Base-by-base conservation (phyloP, 1,139 yeast genomes). In the Lipomyces yarrowii region DNA sequence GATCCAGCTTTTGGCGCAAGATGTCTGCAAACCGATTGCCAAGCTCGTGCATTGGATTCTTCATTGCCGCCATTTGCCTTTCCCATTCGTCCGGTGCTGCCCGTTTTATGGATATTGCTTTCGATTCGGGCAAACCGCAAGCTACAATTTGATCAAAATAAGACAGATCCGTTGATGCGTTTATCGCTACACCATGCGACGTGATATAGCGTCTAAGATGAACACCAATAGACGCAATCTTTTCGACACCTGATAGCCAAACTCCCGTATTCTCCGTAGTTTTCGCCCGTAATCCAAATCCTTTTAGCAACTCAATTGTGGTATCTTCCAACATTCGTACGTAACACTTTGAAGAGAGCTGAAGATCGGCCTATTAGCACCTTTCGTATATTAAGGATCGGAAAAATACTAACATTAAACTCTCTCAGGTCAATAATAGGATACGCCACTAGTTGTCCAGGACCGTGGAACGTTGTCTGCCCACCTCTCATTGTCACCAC, bases 401-500 rank as follows among this genome's bases (percentile, higher is more conserved):
- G 48, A 23, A 18, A 53, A 52, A 7, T 23, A 35, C 62, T 11
- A 26, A 64, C 69, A 33, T 61, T 51, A 73, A 90, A 89, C 57
- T 84, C 82, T 69, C 84, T 82, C 64, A 94, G 80, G 75, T 94
- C 98, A 57, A 96, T 69, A 2, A 96, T 83, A 21, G 96, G 87
- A 74, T 93, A 96, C 2, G 91, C 87, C 3, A 93, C 97, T 57
- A 92, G 77, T 77, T 96, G 99, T 0, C 99, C 99, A 1, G 93
- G 88, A 0, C 98, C 98, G 78, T 96, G 99, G 83, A 91, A 96
- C 0, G 99, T 94, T 0, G 94, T 87, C 75, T 94, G 96, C 0
- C 99, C 99, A n/a, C 99, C 99, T 68, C 99, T 82, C 68, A 87
- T 87, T 0, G 96, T 84, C 73, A 91, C 96, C 35, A 87, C 84